Conservation (phyloP, 2,329 filamentous ascomycete species). For the Harringtonia aguacate region DNA sequence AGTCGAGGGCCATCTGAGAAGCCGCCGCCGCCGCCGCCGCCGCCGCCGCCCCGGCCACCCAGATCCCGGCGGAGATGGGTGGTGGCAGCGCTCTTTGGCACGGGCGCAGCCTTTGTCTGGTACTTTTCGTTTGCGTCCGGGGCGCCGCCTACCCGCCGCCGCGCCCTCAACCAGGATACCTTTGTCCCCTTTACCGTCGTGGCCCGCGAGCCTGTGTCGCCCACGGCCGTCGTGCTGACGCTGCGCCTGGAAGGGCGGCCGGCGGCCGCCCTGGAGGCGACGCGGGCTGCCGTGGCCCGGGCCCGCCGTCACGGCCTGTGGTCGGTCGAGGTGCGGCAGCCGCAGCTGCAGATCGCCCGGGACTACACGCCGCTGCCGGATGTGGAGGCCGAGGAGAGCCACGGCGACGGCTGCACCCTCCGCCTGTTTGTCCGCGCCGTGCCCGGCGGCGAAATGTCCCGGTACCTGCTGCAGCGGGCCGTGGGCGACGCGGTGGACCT, state of each 20-base stretch:
- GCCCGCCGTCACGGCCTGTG: constrained; percentile 53
- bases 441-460: constrained; percentile 72
- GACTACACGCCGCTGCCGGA: constrained; percentile 83
- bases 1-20: no score
- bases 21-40: no score
- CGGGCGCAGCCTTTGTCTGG: no score
- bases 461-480: constrained; percentile 59
- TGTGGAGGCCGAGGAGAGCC: constrained; percentile 11
- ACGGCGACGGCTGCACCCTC: constrained; percentile 22
- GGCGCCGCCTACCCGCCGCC: no score
- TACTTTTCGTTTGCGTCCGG: no score
- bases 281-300: constrained; percentile 16
- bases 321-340: constrained; percentile 91
- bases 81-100: no score
- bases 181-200: constrained; percentile 59
- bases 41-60: no score
- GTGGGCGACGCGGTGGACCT: constrained; percentile 59
- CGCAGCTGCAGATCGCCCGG: constrained; percentile 81
- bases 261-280: constrained; percentile 9
- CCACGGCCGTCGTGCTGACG: constrained; percentile 59
- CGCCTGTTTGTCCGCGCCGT: constrained; percentile 73
- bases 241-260: no score
- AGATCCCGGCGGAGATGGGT: no score
- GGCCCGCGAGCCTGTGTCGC: constrained; percentile 50
- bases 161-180: constrained; percentile 42